phyloP scores from a whole-genome alignment of 1,139 yeast genomes.

The Hyphopichia khmerensis region DNA sequence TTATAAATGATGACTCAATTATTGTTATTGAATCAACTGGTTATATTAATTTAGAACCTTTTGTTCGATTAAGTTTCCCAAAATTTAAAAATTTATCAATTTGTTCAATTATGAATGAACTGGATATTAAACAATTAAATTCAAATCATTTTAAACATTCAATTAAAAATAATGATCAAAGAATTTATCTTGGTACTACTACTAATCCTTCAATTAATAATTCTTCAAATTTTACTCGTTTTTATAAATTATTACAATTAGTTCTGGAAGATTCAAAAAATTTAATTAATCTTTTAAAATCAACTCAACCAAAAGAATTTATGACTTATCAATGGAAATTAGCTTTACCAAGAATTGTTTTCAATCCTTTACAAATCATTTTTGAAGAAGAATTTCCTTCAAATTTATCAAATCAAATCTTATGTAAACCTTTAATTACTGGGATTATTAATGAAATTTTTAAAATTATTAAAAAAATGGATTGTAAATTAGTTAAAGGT shows the following conservation, averaged over 20 bases:
- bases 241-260: constrained; percentile 33
- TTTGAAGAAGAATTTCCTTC: constrained; percentile 70
- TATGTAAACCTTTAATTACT: constrained; percentile 80
- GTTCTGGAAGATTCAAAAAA: constrained; percentile 33
- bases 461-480: constrained; percentile 76
- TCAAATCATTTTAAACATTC: constrained; percentile 25
- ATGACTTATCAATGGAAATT: constrained; percentile 81
- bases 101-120: constrained; percentile 63
- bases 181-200: constrained; percentile 43
- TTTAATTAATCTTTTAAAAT: constrained; percentile 45
- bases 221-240: constrained; percentile 22
- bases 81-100: constrained; percentile 37
- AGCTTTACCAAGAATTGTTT: constrained; percentile 74
- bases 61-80: constrained; percentile 42
- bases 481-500: constrained; percentile 66
- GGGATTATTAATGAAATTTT: constrained; percentile 77
- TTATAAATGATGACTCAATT: constrained; percentile 37
- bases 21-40: constrained; percentile 69
- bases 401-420: constrained; percentile 58
- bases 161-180: constrained; percentile 30
- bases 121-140: constrained; percentile 51
- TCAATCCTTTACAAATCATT: constrained; percentile 71
- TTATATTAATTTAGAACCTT: constrained; percentile 69
- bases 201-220: not conserved
- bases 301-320: constrained; percentile 57